Percentiles rank a stretch among this genome's conserved stretches.
phyloP scores from a whole-genome alignment of 148 eudicot species.

The Heliamphora exappendiculata region DNA sequence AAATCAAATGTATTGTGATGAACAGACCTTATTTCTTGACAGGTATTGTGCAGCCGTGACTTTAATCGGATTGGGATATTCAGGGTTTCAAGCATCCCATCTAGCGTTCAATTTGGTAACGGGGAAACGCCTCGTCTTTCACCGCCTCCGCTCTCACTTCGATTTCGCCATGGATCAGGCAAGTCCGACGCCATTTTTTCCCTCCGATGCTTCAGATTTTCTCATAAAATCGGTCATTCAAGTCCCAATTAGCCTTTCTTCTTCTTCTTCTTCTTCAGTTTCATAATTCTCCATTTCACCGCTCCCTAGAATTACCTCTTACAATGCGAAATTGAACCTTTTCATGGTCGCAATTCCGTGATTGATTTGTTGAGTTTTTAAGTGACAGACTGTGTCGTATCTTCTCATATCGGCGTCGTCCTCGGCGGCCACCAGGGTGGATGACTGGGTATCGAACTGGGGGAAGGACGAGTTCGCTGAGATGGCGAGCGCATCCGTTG shows the following conservation, averaged over 20 bases:
- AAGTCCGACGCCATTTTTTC: constrained; percentile 19
- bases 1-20: too few relatives aligned
- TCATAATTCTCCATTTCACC: too few relatives aligned
- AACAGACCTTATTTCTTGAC: constrained; percentile 19
- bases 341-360: too few relatives aligned
- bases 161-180: constrained; percentile 88
- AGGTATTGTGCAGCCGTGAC: constrained; percentile 69
- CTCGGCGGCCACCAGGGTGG: constrained; percentile 71
- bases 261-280: too few relatives aligned
- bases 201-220: not conserved
- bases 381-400: constrained; percentile 71
- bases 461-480: constrained; percentile 82
- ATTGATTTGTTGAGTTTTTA: too few relatives aligned
- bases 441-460: constrained; percentile 83
- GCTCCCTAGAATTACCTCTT: too few relatives aligned
- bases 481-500: constrained; percentile 63
- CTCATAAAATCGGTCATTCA: not conserved
- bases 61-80: constrained; percentile 61
- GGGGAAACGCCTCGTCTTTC: constrained; percentile 45
- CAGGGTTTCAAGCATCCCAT: constrained; percentile 63
- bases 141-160: constrained; percentile 50
- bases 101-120: constrained; percentile 34
- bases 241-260: not conserved
- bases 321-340: too few relatives aligned
- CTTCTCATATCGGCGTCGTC: constrained; percentile 88